Percentiles rank a stretch among this genome's conserved stretches.
These are phyloP conservation scores for Colletotrichum sp. DNA, from an alignment of 2,329 filamentous ascomycete species.

Conservation along the genomic window DNA sequence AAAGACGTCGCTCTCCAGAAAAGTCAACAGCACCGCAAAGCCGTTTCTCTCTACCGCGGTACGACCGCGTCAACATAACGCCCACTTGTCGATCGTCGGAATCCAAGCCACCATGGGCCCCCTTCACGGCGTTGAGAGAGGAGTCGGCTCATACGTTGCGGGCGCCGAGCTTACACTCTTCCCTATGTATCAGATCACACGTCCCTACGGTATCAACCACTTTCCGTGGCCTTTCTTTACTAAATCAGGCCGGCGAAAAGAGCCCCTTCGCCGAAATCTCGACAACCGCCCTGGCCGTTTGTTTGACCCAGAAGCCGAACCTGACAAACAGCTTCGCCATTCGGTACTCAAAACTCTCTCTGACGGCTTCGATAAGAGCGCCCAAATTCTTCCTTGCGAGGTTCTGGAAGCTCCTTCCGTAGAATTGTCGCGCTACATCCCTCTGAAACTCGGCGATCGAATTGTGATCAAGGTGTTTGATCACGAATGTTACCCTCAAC, in stretches of 20 bases:
- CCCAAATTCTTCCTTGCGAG: background rate
- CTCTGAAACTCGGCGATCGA: background rate
- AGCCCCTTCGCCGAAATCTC: background rate
- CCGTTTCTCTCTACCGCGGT: accelerated
- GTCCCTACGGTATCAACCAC: accelerated
- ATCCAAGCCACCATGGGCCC: background rate
- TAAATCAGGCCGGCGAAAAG: background rate
- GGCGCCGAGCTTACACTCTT: accelerated
- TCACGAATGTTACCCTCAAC: accelerated
- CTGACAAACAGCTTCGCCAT: background rate
- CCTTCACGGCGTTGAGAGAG: background rate
- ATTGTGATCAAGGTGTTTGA: background rate
- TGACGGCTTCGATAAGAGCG: background rate
- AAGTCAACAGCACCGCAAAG: accelerated
- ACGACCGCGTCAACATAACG: no score
- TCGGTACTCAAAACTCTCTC: background rate
- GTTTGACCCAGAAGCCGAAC: no score
- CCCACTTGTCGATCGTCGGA: accelerated
- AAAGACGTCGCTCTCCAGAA: no score
- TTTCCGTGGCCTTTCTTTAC: accelerated
- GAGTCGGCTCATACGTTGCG: background rate
- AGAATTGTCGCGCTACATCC: background rate
- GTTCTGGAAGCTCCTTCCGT: background rate
- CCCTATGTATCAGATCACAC: accelerated
- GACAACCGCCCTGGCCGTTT: background rate